Conservation (phyloP, 495 filamentous ascomycete genomes). For the Penicillium roqueforti region DNA sequence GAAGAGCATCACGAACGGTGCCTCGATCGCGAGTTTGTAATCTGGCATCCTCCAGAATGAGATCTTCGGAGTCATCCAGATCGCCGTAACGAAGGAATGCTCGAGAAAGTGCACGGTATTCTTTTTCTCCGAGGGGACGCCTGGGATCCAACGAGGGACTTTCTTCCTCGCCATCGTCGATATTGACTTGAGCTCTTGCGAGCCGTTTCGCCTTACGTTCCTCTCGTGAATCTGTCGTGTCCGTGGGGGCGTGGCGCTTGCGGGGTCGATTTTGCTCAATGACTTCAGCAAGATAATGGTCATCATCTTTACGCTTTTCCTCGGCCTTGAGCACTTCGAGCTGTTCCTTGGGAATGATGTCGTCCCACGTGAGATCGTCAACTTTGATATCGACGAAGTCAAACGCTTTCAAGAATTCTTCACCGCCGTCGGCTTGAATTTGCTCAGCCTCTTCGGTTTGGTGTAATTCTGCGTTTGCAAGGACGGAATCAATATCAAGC, state of each 20-base stretch:
- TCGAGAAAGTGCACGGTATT: constrained; percentile 82
- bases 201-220: constrained; percentile 91
- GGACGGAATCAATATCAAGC: constrained; percentile 95
- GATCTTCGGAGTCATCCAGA: constrained; percentile 78
- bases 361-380: constrained; percentile 89
- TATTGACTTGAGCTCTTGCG: constrained; percentile 65
- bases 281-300: constrained; percentile 73
- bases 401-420: constrained; percentile 87
- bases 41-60: constrained; percentile 79
- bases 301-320: constrained; percentile 77
- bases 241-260: constrained; percentile 67
- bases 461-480: constrained; percentile 93
- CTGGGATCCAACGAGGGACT: constrained; percentile 70
- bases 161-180: constrained; percentile 58
- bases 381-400: constrained; percentile 92
- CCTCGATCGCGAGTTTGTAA: constrained; percentile 74
- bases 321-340: constrained; percentile 83
- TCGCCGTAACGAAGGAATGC: constrained; percentile 85
- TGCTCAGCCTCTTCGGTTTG: constrained; percentile 87
- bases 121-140: constrained; percentile 81
- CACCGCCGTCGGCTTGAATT: constrained; percentile 84
- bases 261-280: constrained; percentile 84
- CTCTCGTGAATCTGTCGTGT: constrained; percentile 68
- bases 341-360: constrained; percentile 94
- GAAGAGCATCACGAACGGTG: constrained; percentile 63